Conservation (phyloP, 2,329 filamentous ascomycete genomes). For the Trichoderma sp. region DNA sequence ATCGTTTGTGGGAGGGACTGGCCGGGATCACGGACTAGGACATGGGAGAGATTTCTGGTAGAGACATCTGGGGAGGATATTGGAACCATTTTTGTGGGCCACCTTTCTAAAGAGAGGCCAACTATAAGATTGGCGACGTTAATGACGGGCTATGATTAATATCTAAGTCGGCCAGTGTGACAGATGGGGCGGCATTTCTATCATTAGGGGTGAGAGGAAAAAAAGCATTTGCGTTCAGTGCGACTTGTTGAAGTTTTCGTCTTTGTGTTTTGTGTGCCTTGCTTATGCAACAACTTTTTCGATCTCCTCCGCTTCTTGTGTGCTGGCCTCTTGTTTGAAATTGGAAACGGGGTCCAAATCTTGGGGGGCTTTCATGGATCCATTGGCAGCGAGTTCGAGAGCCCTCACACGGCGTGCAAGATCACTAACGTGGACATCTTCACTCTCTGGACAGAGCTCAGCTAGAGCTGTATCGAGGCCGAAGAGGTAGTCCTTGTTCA, state of each 20-base stretch:
- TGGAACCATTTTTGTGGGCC: conserved; percentile 22
- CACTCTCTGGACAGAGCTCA: conserved; percentile 73
- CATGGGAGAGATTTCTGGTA: conserved; percentile 20
- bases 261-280: conserved; percentile 20
- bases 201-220: conserved; percentile 24
- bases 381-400: conserved; percentile 47
- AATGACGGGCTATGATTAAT: conserved; percentile 29
- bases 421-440: conserved; percentile 83
- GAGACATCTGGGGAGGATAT: conserved; percentile 13
- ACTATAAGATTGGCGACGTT: conserved; percentile 29
- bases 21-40: conserved; percentile 27
- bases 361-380: conserved; percentile 28
- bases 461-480: conserved; percentile 75
- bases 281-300: conserved; percentile 32
- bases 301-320: conserved; percentile 40
- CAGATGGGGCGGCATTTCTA: conserved; percentile 24
- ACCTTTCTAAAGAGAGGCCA: conserved; percentile 30
- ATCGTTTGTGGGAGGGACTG: conserved; percentile 27
- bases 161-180: conserved; percentile 23
- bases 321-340: conserved; percentile 36
- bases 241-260: conserved; percentile 22
- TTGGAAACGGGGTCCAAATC: conserved; percentile 29
- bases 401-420: conserved; percentile 72
- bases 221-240: conserved; percentile 27
- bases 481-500: conserved; percentile 88